These are phyloP conservation scores for Gaertneriomyces semiglobifer DNA, from an alignment of 192 early-diverging fungal genomes.

Conservation along the genomic window DNA sequence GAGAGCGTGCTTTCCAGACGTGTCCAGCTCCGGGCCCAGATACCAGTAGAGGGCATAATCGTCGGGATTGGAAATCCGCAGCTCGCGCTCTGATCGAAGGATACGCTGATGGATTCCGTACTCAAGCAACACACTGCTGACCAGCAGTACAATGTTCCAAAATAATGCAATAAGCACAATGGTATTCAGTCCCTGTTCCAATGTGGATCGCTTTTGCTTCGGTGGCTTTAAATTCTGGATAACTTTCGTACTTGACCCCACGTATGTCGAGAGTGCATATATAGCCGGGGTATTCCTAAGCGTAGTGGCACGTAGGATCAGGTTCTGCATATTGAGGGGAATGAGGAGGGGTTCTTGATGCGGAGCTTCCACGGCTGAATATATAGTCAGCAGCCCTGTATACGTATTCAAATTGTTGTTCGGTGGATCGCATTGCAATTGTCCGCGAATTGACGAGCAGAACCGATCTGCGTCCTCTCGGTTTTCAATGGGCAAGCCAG, in stretches of 20 bases:
- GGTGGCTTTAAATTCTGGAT: conserved; percentile 49
- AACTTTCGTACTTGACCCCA: conserved; percentile 55
- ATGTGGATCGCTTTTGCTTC: conserved; percentile 64
- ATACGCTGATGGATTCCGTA: conserved; percentile 28
- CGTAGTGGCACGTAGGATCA: conserved; percentile 78
- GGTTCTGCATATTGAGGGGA: conserved; percentile 57
- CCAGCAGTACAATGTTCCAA: conserved; percentile 44
- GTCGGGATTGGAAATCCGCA: conserved; percentile 6
- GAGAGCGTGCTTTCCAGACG: conserved; percentile 30
- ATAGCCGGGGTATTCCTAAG: conserved; percentile 50
- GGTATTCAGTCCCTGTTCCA: conserved; percentile 74
- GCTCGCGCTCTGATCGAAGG: conserved; percentile 15
- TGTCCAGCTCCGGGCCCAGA: conserved; percentile 19
- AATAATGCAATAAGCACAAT: conserved; percentile 57
- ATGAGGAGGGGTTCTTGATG: conserved; percentile 13
- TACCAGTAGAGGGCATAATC: conserved; percentile 45
- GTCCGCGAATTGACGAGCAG: conserved; percentile 17
- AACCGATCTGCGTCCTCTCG: no score
- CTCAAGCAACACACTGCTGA: conserved; percentile 33
- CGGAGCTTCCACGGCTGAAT: not conserved
- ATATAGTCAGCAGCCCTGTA: conserved; percentile 41
- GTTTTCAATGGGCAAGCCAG: conserved; percentile 6
- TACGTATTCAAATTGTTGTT: conserved; percentile 50
- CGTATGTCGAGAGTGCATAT: conserved; percentile 54
- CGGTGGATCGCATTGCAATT: conserved; percentile 52